These are phyloP conservation scores for Daucus carota DNA, from an alignment of 129 eudicot genomes.

Conservation along the genomic window DH1_v3.0 NC_030386.2:39328501-39329000, in stretches of 20 bases:
- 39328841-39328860: constrained; percentile 26
- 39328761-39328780: too few species aligned
- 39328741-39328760: too few species aligned
- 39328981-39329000: neutral
- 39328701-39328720: neutral
- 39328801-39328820: constrained; percentile 95
- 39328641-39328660: neutral
- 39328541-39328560: constrained; percentile 88
- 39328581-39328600: constrained; percentile 39
- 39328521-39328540: constrained; percentile 79
- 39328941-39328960: neutral
- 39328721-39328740: neutral
- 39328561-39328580: constrained; percentile 40
- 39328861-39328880: constrained; percentile 49
- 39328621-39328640: too few species aligned
- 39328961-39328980: neutral
- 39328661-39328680: neutral
- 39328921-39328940: constrained; percentile 6
- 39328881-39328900: constrained; percentile 46
- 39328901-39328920: constrained; percentile 38
- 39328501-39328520: constrained; percentile 29
- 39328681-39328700: neutral
- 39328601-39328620: constrained; percentile 66
- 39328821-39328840: constrained; percentile 49
- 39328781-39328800: neutral